These are phyloP conservation scores for Gastrodia elata DNA, from an alignment of 106 monocot species.

Conservation along the genomic window DNA sequence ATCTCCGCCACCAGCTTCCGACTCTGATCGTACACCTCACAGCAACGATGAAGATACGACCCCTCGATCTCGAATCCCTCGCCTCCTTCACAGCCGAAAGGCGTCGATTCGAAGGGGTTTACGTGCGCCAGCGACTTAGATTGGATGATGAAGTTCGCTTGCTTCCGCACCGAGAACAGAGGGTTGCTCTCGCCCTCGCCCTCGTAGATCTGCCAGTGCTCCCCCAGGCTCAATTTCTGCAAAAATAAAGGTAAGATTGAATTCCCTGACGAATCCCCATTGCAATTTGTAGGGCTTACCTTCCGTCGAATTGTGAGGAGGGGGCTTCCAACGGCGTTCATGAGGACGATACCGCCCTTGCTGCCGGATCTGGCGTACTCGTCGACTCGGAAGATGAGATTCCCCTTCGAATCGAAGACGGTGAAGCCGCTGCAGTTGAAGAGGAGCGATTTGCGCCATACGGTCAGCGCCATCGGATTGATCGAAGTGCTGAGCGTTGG, in stretches of 20 bases:
- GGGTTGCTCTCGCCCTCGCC: constrained; percentile 41
- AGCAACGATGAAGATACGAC: constrained; percentile 40
- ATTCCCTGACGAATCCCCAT: neutral
- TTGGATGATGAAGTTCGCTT: constrained; percentile 20
- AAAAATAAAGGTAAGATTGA: neutral
- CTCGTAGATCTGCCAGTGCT: constrained; percentile 53
- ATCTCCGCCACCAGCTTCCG: constrained; percentile 45
- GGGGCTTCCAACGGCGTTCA: constrained; percentile 11
- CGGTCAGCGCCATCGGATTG: constrained; percentile 2
- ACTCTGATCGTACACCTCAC: constrained; percentile 25
- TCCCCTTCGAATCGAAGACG: constrained; percentile 15
- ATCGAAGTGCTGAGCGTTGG: neutral
- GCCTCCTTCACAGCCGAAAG: neutral
- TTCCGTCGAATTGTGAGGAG: constrained; percentile 15
- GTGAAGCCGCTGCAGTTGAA: constrained; percentile 22
- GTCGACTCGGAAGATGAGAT: constrained; percentile 19
- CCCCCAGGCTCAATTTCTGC: constrained; percentile 59
- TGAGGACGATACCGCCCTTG: constrained; percentile 17
- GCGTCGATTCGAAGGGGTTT: constrained; percentile 6
- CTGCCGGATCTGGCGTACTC: constrained; percentile 7
- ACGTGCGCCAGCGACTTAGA: constrained; percentile 35
- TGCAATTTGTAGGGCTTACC: neutral
- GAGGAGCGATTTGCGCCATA: constrained; percentile 21
- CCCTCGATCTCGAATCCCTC: constrained; percentile 38
- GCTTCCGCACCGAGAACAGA: constrained; percentile 33